These are phyloP conservation scores for Talaromyces islandicus DNA, from an alignment of 2,329 filamentous ascomycete species.

Conservation along the genomic window DNA sequence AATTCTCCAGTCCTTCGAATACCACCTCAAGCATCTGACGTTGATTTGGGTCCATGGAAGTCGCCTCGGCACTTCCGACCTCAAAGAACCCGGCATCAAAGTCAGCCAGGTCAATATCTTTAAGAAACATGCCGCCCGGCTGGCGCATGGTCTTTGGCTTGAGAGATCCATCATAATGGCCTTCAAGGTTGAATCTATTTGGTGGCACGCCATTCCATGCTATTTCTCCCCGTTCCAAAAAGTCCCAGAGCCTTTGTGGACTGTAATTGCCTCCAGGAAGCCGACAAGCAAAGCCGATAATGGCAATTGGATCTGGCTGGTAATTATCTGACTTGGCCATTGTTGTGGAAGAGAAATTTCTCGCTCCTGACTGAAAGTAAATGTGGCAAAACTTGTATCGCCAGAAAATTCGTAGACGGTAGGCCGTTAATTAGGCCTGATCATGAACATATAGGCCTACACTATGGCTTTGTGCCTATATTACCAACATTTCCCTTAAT, in stretches of 20 bases:
- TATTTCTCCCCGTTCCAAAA: conserved; percentile 10
- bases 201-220: neutral
- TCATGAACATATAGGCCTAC: neutral
- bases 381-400: neutral
- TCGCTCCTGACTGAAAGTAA: neutral
- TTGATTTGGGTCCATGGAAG: conserved; percentile 8
- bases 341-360: neutral
- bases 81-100: conserved; percentile 26
- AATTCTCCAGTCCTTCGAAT: conserved; percentile 31
- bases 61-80: neutral
- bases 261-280: neutral
- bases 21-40: conserved; percentile 18
- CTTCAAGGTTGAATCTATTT: neutral
- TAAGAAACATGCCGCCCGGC: neutral
- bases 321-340: neutral
- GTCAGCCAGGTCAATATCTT: conserved; percentile 13
- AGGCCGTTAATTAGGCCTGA: neutral
- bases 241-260: conserved; percentile 2
- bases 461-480: neutral
- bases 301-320: conserved; percentile 1
- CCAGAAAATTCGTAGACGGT: neutral
- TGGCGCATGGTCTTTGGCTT: conserved; percentile 8
- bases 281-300: conserved; percentile 8
- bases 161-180: neutral
- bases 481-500: neutral